Conservation (phyloP, 2,329 filamentous ascomycete genomes). For the Penicillium fuscoglaucum region DNA sequence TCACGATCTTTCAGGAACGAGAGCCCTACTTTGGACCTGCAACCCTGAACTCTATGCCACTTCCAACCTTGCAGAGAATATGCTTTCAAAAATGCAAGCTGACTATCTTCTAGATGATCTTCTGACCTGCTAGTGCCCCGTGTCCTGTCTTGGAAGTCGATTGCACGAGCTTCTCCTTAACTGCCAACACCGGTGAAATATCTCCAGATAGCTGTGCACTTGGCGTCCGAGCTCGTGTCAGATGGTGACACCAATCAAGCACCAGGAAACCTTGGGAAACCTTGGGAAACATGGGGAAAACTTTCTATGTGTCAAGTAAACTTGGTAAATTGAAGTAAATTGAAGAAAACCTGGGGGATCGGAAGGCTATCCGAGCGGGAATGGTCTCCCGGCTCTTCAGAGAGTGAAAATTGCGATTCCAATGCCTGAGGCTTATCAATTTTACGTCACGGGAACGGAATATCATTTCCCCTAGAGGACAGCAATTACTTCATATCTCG, state of each 20-base stretch:
- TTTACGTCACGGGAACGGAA: conserved; percentile 12
- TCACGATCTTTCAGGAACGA: background rate
- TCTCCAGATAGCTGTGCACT: background rate
- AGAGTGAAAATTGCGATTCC: too few species aligned
- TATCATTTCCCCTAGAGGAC: conserved; percentile 15
- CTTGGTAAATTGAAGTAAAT: background rate
- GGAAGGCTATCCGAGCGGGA: background rate
- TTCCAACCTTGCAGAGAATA: conserved; percentile 2
- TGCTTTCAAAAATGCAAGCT: background rate
- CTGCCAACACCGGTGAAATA: background rate
- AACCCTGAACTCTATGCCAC: background rate
- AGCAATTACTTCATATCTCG: conserved; percentile 20
- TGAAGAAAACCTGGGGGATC: background rate
- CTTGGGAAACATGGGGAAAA: background rate
- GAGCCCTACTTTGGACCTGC: background rate
- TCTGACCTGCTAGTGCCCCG: background rate
- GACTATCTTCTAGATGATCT: background rate
- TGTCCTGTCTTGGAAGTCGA: background rate
- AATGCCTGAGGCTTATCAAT: background rate
- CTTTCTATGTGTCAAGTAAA: background rate
- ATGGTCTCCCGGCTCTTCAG: background rate
- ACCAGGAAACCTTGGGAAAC: background rate
- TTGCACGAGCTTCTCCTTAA: background rate
- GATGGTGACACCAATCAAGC: background rate
- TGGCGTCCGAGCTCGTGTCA: conserved; percentile 1